Conservation (phyloP, 306 rosid genomes). For the Herpetospermum pedunculosum region DNA sequence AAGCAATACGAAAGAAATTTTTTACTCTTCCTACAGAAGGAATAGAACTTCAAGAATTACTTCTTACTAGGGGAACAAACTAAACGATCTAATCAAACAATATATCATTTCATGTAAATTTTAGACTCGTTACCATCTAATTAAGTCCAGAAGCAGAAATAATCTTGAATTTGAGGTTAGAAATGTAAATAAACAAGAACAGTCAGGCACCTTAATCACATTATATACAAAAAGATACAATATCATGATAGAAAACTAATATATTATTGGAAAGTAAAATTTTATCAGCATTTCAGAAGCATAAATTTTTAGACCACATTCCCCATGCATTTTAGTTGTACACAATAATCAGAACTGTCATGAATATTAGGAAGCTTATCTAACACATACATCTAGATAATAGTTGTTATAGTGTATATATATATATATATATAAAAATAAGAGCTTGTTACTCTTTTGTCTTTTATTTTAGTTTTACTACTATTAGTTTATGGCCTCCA, state of each 20-base stretch:
- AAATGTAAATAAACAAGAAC: background rate
- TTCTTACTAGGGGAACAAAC: background rate
- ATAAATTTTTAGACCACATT: background rate
- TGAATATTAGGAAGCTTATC: background rate
- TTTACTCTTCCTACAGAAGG: background rate
- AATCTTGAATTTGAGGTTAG: background rate
- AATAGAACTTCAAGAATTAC: background rate
- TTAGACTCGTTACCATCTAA: background rate
- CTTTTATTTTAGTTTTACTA: background rate
- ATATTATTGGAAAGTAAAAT: background rate
- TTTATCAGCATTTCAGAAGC: background rate
- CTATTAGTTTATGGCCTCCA: background rate
- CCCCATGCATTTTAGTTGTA: background rate
- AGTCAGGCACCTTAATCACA: background rate
- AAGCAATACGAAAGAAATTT: background rate
- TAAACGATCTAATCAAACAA: background rate
- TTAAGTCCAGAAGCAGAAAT: background rate
- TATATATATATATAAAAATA: too few relatives aligned
- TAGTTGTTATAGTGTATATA: background rate
- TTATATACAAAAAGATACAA: background rate
- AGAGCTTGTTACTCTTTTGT: background rate
- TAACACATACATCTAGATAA: background rate
- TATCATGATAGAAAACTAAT: background rate
- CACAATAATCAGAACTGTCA: too few relatives aligned
- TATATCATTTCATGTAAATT: background rate